A percentile compares a stretch with the other conserved stretches of the same genome.
Conservation (phyloP, 306 rosid species). For the Ceratonia siliqua region DNA sequence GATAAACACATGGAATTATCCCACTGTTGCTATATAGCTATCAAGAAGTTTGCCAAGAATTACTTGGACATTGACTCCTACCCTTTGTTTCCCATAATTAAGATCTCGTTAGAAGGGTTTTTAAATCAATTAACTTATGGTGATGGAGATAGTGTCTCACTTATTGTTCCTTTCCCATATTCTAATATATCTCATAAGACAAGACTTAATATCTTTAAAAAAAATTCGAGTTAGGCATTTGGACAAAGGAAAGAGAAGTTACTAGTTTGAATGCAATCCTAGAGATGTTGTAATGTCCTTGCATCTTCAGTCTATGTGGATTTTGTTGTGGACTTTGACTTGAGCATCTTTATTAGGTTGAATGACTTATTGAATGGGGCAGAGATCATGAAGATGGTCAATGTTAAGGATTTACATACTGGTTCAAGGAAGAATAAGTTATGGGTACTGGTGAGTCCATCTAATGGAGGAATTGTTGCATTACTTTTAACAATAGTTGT, state of each 20-base stretch:
- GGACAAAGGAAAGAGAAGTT: too few relatives aligned
- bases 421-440: constrained; percentile 35
- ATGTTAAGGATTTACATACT: constrained; percentile 25
- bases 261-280: too few relatives aligned
- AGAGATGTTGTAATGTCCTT: too few relatives aligned
- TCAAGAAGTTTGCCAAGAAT: constrained; percentile 65
- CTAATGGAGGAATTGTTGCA: constrained; percentile 60
- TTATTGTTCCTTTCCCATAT: constrained; percentile 73
- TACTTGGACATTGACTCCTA: constrained; percentile 57
- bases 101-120: constrained; percentile 42
- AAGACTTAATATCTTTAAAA: too few relatives aligned
- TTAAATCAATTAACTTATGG: constrained; percentile 61
- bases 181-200: constrained; percentile 79
- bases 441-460: constrained; percentile 62
- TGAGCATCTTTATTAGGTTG: constrained; percentile 59
- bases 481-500: constrained; percentile 44
- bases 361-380: constrained; percentile 97
- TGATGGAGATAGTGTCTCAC: constrained; percentile 50
- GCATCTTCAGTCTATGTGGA: too few relatives aligned
- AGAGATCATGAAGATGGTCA: constrained; percentile 86
- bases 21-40: constrained; percentile 62
- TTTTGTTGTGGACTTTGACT: too few relatives aligned
- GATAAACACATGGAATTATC: constrained; percentile 73
- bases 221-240: too few relatives aligned
- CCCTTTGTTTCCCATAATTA: constrained; percentile 37